These are phyloP conservation scores for Monilinia vaccinii-corymbosi DNA, from an alignment of 2,329 filamentous ascomycete genomes.

Conservation along the genomic window DNA sequence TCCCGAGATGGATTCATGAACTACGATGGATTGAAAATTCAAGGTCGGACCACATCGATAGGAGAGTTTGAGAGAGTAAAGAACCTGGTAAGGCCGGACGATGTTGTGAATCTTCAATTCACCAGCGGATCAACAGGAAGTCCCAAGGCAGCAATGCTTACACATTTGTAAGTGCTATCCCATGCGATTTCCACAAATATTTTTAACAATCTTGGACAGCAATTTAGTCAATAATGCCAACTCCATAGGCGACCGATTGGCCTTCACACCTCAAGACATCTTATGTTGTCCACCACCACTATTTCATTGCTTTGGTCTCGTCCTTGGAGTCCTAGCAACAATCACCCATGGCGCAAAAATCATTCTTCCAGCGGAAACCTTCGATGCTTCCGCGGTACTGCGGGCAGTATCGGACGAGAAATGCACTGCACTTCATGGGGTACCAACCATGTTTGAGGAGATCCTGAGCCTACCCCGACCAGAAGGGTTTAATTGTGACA, in stretches of 20 bases:
- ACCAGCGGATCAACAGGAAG: conserved; percentile 66
- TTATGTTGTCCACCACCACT: conserved; percentile 69
- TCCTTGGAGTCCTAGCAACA: conserved; percentile 45
- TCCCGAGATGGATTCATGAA: conserved; percentile 45
- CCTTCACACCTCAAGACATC: conserved; percentile 54
- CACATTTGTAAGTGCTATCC: conserved; percentile 30
- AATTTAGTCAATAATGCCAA: conserved; percentile 23
- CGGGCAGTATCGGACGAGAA: conserved; percentile 56
- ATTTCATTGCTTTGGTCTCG: conserved; percentile 76
- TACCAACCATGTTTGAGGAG: conserved; percentile 60
- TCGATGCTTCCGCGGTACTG: conserved; percentile 58
- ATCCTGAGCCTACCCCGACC: conserved; percentile 11
- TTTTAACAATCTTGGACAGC: conserved; percentile 7
- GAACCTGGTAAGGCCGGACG: conserved; percentile 49
- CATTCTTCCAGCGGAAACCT: conserved; percentile 66
- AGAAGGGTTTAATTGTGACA: conserved; percentile 31
- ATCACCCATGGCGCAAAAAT: conserved; percentile 51
- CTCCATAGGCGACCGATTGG: conserved; percentile 31
- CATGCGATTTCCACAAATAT: not conserved
- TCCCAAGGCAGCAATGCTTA: conserved; percentile 68
- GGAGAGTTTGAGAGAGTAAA: conserved; percentile 44
- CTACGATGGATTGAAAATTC: conserved; percentile 49
- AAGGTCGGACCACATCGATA: conserved; percentile 39
- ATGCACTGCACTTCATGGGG: conserved; percentile 70
- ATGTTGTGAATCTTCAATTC: conserved; percentile 68